Percentiles rank a stretch among this genome's conserved stretches.
phyloP scores from a whole-genome alignment of 2,329 filamentous ascomycete species.

The Geoglossum cookeanum region DNA sequence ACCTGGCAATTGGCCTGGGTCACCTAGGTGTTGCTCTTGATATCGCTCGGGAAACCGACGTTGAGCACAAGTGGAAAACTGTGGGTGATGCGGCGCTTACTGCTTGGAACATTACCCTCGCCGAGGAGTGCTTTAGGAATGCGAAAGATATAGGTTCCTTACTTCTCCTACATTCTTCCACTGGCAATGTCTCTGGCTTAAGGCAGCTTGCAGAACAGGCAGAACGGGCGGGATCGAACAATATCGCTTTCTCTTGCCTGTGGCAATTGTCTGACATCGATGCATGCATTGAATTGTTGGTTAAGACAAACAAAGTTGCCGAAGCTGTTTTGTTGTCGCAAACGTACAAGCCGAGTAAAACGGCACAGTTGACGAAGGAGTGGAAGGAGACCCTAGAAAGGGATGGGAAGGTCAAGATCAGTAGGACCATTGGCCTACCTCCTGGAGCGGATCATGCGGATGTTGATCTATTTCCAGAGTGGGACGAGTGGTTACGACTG shows the following conservation, averaged over 20 bases:
- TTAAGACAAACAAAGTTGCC: slow-evolving; percentile 57
- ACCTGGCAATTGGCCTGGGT: slow-evolving; percentile 66
- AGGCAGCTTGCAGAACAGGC: slow-evolving; percentile 55
- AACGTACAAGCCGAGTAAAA: slow-evolving; percentile 77
- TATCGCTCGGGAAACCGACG: slow-evolving; percentile 64
- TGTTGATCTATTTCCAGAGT: slow-evolving; percentile 84
- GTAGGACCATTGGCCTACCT: slow-evolving; percentile 65
- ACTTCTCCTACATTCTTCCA: slow-evolving; percentile 74
- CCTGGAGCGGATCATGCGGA: slow-evolving; percentile 46
- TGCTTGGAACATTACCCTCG: slow-evolving; percentile 71
- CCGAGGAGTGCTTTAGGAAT: slow-evolving; percentile 80
- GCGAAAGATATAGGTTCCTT: slow-evolving; percentile 82
- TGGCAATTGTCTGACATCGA: slow-evolving; percentile 77
- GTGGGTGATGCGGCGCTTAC: slow-evolving; percentile 80
- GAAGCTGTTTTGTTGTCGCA: slow-evolving; percentile 87
- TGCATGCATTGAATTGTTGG: slow-evolving; percentile 60
- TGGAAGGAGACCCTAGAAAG: slow-evolving; percentile 81
- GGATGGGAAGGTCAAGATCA: slow-evolving; percentile 66
- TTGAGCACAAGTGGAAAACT: slow-evolving; percentile 96
- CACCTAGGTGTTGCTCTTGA: slow-evolving; percentile 72
- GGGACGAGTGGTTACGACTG: slow-evolving; percentile 73
- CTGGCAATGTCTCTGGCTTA: slow-evolving; percentile 58
- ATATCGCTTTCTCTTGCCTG: slow-evolving; percentile 76
- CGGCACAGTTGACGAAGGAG: slow-evolving; percentile 43
- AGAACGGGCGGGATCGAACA: slow-evolving; percentile 59